phyloP scores from a whole-genome alignment of 371 early-diverging fungal genomes.

The Mucor velutinosus region DNA sequence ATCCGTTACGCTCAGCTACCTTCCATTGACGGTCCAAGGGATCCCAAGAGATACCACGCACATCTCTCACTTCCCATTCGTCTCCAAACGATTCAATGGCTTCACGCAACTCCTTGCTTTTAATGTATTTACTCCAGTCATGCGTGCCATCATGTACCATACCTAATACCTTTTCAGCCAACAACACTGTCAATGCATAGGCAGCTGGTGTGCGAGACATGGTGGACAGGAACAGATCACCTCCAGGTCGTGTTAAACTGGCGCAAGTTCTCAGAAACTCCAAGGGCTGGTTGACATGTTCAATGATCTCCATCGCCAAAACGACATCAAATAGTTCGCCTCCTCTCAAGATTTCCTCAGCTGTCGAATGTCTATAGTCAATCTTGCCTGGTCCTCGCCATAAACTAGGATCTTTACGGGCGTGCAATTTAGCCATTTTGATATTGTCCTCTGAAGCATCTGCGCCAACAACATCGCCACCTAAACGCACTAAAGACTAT shows the following conservation, averaged over 20 bases:
- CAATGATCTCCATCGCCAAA: slow-evolving; percentile 89
- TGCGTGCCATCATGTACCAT: slow-evolving; percentile 91
- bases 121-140: slow-evolving; percentile 83
- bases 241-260: slow-evolving; percentile 68
- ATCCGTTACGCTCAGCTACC: slow-evolving; percentile 34
- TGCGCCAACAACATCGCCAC: slow-evolving; percentile 78
- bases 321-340: slow-evolving; percentile 81
- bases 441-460: slow-evolving; percentile 89
- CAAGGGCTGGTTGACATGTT: slow-evolving; percentile 84
- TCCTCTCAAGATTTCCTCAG: slow-evolving; percentile 63
- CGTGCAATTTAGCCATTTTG: slow-evolving; percentile 78
- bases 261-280: slow-evolving; percentile 72
- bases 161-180: slow-evolving; percentile 82
- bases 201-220: slow-evolving; percentile 86
- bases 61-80: slow-evolving; percentile 47
- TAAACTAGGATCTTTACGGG: slow-evolving; percentile 63
- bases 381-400: slow-evolving; percentile 57
- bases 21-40: slow-evolving; percentile 46
- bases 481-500: slow-evolving; percentile 82
- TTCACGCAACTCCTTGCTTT: slow-evolving; percentile 25
- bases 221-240: slow-evolving; percentile 83
- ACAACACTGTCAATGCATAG: slow-evolving; percentile 76
- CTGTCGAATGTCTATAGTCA: slow-evolving; percentile 71
- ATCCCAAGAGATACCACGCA: slow-evolving; percentile 51
- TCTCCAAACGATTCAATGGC: slow-evolving; percentile 37